These are phyloP conservation scores for Penicillium goetzii DNA, from an alignment of 495 filamentous ascomycete species.

Conservation along the genomic window DNA sequence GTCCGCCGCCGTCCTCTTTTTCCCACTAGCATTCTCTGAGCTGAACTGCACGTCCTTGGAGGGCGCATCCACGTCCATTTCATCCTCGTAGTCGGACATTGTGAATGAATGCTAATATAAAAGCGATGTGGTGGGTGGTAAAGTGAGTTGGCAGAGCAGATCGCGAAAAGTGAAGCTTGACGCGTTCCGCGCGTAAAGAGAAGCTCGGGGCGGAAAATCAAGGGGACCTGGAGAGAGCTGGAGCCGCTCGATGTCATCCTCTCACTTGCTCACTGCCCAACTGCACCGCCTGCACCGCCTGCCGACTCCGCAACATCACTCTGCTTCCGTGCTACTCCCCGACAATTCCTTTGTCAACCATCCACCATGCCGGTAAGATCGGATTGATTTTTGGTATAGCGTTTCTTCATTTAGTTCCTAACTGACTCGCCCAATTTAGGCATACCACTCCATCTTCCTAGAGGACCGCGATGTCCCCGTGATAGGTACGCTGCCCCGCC, in stretches of 20 bases:
- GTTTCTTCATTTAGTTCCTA: not conserved
- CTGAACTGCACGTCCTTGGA: constrained; percentile 60
- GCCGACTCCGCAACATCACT: constrained; percentile 22
- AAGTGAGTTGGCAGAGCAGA: constrained; percentile 6
- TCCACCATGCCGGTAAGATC: constrained; percentile 56
- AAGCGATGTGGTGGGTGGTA: constrained; percentile 3
- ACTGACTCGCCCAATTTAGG: constrained; percentile 51
- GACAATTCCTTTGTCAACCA: constrained; percentile 22
- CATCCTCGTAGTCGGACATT: constrained; percentile 93
- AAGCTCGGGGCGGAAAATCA: constrained; percentile 52
- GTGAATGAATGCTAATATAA: constrained; percentile 24
- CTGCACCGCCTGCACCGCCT: constrained; percentile 32
- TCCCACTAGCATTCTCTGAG: constrained; percentile 64
- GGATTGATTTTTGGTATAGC: not conserved
- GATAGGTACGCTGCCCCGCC: constrained; percentile 55
- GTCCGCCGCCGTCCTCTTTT: constrained; percentile 91
- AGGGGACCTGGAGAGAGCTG: constrained; percentile 29
- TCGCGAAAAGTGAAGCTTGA: constrained; percentile 29
- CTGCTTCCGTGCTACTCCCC: constrained; percentile 15
- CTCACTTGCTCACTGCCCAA: constrained; percentile 38
- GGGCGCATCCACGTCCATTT: constrained; percentile 79
- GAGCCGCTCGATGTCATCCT: constrained; percentile 49
- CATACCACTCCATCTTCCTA: constrained; percentile 94
- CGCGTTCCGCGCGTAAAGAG: constrained; percentile 53
- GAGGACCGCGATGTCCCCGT: constrained; percentile 70